phyloP scores from a whole-genome alignment of 2,329 filamentous ascomycete species.

The Fusarium sacchari region DNA sequence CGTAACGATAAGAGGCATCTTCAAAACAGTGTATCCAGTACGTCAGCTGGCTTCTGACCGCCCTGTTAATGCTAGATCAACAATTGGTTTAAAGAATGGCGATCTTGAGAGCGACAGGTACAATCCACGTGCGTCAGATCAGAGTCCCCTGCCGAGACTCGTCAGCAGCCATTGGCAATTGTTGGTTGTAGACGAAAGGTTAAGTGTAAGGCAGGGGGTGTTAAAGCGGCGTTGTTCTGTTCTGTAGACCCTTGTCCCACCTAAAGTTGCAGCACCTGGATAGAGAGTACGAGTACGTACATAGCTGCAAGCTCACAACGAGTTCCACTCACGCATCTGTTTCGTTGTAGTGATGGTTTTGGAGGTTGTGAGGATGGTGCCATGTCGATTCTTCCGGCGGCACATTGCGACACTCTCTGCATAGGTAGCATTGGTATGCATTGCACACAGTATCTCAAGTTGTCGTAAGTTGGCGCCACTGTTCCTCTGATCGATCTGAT shows the following conservation, averaged over 20 bases:
- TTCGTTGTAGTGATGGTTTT: slow-evolving; percentile 1
- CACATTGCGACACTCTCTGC: slow-evolving; percentile 1
- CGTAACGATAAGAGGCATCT: not conserved
- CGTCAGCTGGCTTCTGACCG: slow-evolving; percentile 30
- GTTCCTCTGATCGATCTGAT: slow-evolving; percentile 16
- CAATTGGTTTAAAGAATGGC: slow-evolving; percentile 25
- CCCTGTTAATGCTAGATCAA: slow-evolving; percentile 13
- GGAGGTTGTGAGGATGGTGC: slow-evolving; percentile 23
- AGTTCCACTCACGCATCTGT: slow-evolving; percentile 31
- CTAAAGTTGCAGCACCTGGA: not conserved
- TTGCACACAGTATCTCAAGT: not conserved
- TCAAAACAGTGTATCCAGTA: slow-evolving; percentile 4
- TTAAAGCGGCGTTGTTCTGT: slow-evolving; percentile 20
- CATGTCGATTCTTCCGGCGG: slow-evolving; percentile 22
- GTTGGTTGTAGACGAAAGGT: slow-evolving; percentile 11
- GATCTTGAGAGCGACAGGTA: slow-evolving; percentile 34
- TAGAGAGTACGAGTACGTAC: not conserved
- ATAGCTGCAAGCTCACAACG: slow-evolving; percentile 38
- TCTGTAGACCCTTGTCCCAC: slow-evolving; percentile 19
- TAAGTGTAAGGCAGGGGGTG: slow-evolving; percentile 16
- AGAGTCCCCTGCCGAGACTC: slow-evolving; percentile 35
- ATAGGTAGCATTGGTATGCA: not conserved
- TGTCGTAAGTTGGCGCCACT: slow-evolving; percentile 22
- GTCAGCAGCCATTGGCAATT: slow-evolving; percentile 14
- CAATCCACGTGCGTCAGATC: slow-evolving; percentile 35